Conservation (phyloP, 2,329 filamentous ascomycete genomes). For the Apiospora phragmitis region DNA sequence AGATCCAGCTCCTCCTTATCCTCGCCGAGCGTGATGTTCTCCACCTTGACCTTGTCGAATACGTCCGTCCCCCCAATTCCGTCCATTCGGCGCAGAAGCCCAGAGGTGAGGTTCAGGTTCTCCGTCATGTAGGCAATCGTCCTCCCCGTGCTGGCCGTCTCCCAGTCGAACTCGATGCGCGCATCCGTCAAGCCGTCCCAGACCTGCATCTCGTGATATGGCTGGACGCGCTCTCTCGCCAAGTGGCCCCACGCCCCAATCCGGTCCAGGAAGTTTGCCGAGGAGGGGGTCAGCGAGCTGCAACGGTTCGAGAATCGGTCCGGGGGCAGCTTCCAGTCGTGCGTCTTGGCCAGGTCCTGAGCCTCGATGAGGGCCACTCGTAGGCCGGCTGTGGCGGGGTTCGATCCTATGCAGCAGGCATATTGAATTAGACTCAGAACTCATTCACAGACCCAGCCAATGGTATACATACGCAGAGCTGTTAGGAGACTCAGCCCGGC, state of each 20-base stretch:
- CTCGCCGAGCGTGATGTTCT: conserved; percentile 74
- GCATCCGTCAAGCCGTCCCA: conserved; percentile 94
- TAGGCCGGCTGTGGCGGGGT: conserved; percentile 71
- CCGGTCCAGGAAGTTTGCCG: conserved; percentile 75
- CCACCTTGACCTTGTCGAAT: conserved; percentile 76
- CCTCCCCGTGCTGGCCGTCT: conserved; percentile 40
- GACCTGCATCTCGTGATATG: conserved; percentile 95
- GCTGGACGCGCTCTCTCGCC: conserved; percentile 71
- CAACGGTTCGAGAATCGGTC: conserved; percentile 88
- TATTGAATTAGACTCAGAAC: not conserved
- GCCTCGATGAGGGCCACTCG: conserved; percentile 88
- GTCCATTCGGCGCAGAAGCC: conserved; percentile 70
- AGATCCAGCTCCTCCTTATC: conserved; percentile 72
- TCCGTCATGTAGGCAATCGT: conserved; percentile 96
- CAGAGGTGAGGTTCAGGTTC: conserved; percentile 85
- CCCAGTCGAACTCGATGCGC: conserved; percentile 85
- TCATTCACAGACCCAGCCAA: not conserved
- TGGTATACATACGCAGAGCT: conserved; percentile 63
- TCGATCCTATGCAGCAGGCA: conserved; percentile 59
- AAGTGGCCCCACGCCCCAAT: conserved; percentile 88
- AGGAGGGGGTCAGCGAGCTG: conserved; percentile 89
- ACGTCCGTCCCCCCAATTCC: conserved; percentile 69
- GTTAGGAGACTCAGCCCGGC: conserved; percentile 82
- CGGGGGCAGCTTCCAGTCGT: conserved; percentile 64
- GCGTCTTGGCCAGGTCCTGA: conserved; percentile 74